Evolutionary conservation across 305 asterid species (phyloP).

Genomic region (Fraxinus xanthoxyloides): DNA sequence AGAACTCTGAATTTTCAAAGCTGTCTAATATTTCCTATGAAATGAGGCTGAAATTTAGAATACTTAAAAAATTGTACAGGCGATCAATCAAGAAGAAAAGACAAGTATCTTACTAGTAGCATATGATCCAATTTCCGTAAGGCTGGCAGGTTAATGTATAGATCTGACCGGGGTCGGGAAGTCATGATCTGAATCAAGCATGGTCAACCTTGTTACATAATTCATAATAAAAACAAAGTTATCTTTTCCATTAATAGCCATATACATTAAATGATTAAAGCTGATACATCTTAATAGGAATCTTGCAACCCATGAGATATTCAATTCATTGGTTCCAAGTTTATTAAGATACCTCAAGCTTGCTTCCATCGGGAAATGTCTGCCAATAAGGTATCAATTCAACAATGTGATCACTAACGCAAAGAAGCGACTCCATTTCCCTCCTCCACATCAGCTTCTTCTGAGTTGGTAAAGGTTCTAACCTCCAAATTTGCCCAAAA

Average conservation of each 20-base stretch:
- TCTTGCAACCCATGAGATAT: background rate
- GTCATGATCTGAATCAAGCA: constrained; percentile 60
- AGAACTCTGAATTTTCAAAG: constrained; percentile 55
- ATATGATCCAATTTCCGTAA: constrained; percentile 71
- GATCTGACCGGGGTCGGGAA: constrained; percentile 63
- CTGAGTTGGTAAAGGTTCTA: constrained; percentile 60
- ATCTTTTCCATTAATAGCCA: background rate
- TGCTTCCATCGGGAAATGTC: constrained; percentile 77
- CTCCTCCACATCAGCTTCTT: constrained; percentile 75
- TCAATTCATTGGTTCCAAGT: background rate
- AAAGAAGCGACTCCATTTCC: constrained; percentile 79
- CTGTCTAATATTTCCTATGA: constrained; percentile 70
- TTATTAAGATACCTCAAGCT: constrained; percentile 52
- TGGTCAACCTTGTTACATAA: background rate
- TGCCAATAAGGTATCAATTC: constrained; percentile 74
- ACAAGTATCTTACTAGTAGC: constrained; percentile 59
- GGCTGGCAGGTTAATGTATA: constrained; percentile 78
- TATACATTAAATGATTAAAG: background rate
- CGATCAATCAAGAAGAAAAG: background rate
- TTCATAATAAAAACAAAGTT: background rate
- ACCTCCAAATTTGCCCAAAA: constrained; percentile 84
- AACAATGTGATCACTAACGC: constrained; percentile 78
- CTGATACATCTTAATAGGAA: background rate
- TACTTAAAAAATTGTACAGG: background rate
- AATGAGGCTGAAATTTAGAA: background rate